Percentiles rank a stretch among this genome's conserved stretches.
Evolutionary conservation across 768 basidiomycete species (phyloP).

Genomic region (Lentinus tigrinus): DNA sequence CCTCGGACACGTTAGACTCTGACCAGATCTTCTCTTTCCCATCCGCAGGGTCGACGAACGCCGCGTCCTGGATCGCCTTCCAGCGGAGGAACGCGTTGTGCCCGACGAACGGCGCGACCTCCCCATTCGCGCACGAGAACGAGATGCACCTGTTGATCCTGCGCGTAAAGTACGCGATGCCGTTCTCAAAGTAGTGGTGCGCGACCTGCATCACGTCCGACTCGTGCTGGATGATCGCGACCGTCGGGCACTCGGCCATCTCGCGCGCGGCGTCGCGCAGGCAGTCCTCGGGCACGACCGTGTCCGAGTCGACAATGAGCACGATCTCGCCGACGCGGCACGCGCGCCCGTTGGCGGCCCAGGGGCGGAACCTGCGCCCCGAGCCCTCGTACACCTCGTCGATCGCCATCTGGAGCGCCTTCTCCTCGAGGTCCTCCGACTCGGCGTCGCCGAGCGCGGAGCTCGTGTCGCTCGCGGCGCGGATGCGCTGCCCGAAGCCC

Average conservation of each 20-base stretch:
- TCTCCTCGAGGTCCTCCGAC: slow-evolving; percentile 45
- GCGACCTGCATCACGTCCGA: slow-evolving; percentile 57
- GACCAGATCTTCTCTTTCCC: slow-evolving; percentile 60
- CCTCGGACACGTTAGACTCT: slow-evolving; percentile 64
- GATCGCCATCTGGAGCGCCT: slow-evolving; percentile 49
- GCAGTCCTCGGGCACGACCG: slow-evolving; percentile 52
- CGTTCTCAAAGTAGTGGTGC: slow-evolving; percentile 51
- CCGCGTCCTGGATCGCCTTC: slow-evolving; percentile 57
- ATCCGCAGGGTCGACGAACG: slow-evolving; percentile 51
- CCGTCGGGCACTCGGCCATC: slow-evolving; percentile 46
- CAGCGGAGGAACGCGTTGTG: slow-evolving; percentile 57
- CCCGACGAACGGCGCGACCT: slow-evolving; percentile 45
- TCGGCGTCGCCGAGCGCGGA: slow-evolving; percentile 15
- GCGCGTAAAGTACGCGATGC: slow-evolving; percentile 47
- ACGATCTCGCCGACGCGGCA: slow-evolving; percentile 47
- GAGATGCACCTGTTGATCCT: slow-evolving; percentile 48
- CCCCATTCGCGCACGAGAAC: slow-evolving; percentile 37
- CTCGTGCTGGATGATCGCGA: slow-evolving; percentile 53
- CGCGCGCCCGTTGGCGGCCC: slow-evolving; percentile 37
- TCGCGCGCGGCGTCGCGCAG: slow-evolving; percentile 52
- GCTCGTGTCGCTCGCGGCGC: slow-evolving; percentile 17
- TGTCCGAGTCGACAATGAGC: slow-evolving; percentile 51
- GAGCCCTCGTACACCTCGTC: slow-evolving; percentile 47
- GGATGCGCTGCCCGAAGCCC: slow-evolving; percentile 22
- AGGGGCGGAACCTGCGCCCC: slow-evolving; percentile 29